These are phyloP conservation scores for Datura wrightii DNA, from an alignment of 257 asterid species.

Conservation along the genomic window DNA sequence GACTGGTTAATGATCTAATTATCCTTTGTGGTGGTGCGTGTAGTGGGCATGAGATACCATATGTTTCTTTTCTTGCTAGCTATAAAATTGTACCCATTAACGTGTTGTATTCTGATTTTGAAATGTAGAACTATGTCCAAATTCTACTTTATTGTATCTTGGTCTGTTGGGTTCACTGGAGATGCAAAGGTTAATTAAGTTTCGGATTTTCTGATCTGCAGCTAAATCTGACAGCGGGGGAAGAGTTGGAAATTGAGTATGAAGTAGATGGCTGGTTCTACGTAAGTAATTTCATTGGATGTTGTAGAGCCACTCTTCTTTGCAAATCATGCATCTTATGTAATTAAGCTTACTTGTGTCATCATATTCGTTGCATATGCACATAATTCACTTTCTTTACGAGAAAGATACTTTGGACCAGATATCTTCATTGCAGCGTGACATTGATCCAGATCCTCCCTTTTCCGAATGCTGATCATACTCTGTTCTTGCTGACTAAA, in stretches of 20 bases:
- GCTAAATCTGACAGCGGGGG: slow-evolving; percentile 93
- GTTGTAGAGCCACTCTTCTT: not conserved
- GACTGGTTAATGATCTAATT: slow-evolving; percentile 9
- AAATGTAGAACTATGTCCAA: slow-evolving; percentile 8
- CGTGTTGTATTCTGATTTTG: not conserved
- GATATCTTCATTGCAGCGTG: slow-evolving; percentile 5
- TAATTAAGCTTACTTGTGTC: slow-evolving; percentile 21
- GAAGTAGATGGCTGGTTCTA: slow-evolving; percentile 99
- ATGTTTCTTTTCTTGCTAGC: not conserved
- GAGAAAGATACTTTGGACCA: slow-evolving; percentile 9
- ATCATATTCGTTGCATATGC: not conserved
- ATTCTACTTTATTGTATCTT: not conserved
- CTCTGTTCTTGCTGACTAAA: not conserved
- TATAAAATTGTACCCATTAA: not conserved
- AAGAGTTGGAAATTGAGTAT: slow-evolving; percentile 89
- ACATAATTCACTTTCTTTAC: not conserved
- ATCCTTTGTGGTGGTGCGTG: slow-evolving; percentile 31
- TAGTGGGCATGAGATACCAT: slow-evolving; percentile 17
- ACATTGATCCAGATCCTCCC: slow-evolving; percentile 3
- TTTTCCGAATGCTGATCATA: slow-evolving; percentile 6
- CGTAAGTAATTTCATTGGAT: slow-evolving; percentile 61
- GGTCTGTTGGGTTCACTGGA: slow-evolving; percentile 18
- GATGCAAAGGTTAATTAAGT: slow-evolving; percentile 29
- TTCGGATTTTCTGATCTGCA: slow-evolving; percentile 50
- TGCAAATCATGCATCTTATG: slow-evolving; percentile 25